phyloP scores from a whole-genome alignment of 1,139 yeast genomes.

The Protomyces pachydermus region DNA sequence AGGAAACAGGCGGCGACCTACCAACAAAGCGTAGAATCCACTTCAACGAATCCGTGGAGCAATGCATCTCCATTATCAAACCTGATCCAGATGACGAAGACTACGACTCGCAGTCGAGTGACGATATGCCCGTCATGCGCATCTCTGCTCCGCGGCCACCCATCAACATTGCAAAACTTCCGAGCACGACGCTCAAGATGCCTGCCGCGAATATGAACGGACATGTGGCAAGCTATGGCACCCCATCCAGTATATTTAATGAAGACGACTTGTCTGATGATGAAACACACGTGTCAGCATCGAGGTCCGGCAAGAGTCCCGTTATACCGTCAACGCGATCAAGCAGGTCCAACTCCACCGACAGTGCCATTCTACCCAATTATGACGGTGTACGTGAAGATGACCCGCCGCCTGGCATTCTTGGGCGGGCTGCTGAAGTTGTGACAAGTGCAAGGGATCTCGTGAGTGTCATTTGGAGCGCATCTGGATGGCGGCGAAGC shows the following conservation, averaged over 20 bases:
- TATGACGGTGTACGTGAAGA: constrained; percentile 19
- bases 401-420: constrained; percentile 20
- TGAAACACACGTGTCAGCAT: neutral
- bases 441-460: constrained; percentile 24
- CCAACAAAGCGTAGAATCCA: constrained; percentile 59
- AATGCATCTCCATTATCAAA: constrained; percentile 49
- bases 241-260: constrained; percentile 5
- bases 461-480: constrained; percentile 23
- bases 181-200: constrained; percentile 23
- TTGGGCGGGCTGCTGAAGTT: constrained; percentile 23
- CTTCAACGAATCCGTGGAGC: constrained; percentile 88
- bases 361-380: constrained; percentile 15
- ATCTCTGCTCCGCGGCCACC: constrained; percentile 23
- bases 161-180: constrained; percentile 22
- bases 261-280: constrained; percentile 20
- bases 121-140: constrained; percentile 25
- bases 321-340: neutral
- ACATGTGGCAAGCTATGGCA: neutral
- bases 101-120: constrained; percentile 13
- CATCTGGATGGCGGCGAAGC: constrained; percentile 19
- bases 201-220: constrained; percentile 8
- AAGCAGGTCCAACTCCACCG: constrained; percentile 17
- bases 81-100: constrained; percentile 25
- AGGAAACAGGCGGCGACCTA: constrained; percentile 37
- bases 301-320: neutral